Base-by-base conservation (phyloP, 116 monocot genomes). In the Cymodocea nodosa region DNA sequence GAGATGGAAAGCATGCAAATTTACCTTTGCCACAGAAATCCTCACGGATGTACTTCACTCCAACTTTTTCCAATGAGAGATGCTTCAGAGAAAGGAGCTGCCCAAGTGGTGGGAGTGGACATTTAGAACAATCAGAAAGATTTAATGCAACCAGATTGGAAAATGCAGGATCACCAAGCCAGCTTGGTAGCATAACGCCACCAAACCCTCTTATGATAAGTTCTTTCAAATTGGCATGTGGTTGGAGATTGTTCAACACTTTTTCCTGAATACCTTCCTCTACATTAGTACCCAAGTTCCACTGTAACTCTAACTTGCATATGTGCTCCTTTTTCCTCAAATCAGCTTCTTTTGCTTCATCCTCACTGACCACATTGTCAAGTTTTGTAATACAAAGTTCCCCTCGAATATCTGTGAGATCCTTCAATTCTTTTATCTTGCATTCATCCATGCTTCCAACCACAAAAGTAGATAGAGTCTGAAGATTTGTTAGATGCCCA, bases 351-450 rank as follows among this genome's bases (percentile, higher is more conserved):
- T 11, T 36, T 0, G 81, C 78, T 62, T 81, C 64, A 50, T 52
- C 67, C 8, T 52, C 61, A 40, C 52, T 22, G 10, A 50, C 39
- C 6, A 81, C 56, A 25, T 79, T 78, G 10, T 79, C 71, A 17
- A 85, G 77, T 35, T 65, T 64, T 49, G 40, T 35, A 36, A 82
- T 79, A 50, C 48, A 49, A 49, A 85, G 74, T 15, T 70, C 16
- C n/a, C 81, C 81, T 64, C 36, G 62, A 52, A 85, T 50, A 59
- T 77, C 44, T 14, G 25, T 52, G 19, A 73, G 17, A 40, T 58
- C 49, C 66, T 66, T 59, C 66, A 73, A 34, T 59, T 73, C 66
- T 23, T 40, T 23, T 19, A 73, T 66, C 59, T 58, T 35, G 34
- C 73, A 73, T 15, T 36, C 66, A 35, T 22, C 59, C 4, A 16